Conservation (phyloP, 2,329 filamentous ascomycete genomes). For the Colletotrichum chlorophyti region DNA sequence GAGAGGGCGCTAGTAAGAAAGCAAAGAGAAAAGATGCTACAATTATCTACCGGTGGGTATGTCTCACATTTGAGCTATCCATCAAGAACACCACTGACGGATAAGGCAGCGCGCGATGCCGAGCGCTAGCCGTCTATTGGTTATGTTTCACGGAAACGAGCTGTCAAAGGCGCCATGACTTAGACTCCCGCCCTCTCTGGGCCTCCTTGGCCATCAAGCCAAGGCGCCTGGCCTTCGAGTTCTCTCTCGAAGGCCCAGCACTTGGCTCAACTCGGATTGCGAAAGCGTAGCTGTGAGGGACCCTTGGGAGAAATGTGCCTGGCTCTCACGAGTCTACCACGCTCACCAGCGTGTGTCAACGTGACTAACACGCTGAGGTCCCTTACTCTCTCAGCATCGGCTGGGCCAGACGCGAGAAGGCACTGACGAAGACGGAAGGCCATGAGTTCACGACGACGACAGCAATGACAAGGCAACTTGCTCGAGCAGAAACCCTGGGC, state of each 20-base stretch:
- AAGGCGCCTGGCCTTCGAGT: conserved; percentile 3
- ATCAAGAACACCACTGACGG: conserved; percentile 6
- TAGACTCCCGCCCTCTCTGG: conserved; percentile 23
- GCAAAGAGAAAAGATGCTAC: conserved; percentile 10
- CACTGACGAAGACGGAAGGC: conserved; percentile 13
- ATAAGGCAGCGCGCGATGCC: neutral
- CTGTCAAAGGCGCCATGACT: conserved; percentile 15
- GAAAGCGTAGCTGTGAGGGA: neutral
- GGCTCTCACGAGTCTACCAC: neutral
- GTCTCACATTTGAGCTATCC: conserved; percentile 18
- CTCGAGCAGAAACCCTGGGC: neutral
- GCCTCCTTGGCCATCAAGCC: conserved; percentile 10
- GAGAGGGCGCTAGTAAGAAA: conserved; percentile 3
- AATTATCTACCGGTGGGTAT: neutral
- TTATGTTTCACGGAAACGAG: neutral
- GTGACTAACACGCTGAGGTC: conserved; percentile 9
- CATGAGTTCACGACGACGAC: neutral
- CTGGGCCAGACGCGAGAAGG: neutral
- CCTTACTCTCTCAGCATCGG: neutral
- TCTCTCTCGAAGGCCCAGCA: neutral
- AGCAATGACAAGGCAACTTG: neutral
- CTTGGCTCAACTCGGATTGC: neutral
- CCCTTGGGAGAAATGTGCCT: conserved; percentile 2
- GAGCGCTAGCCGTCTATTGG: neutral
- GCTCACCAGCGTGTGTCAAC: neutral